Percentiles rank a stretch among this genome's conserved stretches.
Conservation (phyloP, 2,329 filamentous ascomycete genomes). For the Sclerotinia borealis region DNA sequence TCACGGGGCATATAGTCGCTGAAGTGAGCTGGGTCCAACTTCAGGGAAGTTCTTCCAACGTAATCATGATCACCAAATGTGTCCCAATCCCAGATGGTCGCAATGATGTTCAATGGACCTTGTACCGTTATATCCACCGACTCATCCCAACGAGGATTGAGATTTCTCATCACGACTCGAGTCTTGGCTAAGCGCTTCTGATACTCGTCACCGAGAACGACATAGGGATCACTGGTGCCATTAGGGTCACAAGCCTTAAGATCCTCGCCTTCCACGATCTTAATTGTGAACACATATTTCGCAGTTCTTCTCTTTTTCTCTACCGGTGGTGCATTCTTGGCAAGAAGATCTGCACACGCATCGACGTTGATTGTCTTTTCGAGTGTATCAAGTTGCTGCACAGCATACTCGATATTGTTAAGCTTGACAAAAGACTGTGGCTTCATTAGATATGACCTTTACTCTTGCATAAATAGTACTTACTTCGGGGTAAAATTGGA, state of each 20-base stretch:
- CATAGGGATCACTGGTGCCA: conserved; percentile 91
- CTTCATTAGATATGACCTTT: conserved; percentile 28
- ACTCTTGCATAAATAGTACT: conserved; percentile 27
- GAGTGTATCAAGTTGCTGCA: conserved; percentile 83
- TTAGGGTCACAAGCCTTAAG: conserved; percentile 96
- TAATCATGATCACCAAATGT: conserved; percentile 96
- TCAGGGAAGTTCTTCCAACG: conserved; percentile 91
- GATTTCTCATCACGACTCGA: conserved; percentile 78
- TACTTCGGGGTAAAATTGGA: conserved; percentile 92
- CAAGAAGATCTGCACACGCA: conserved; percentile 75
- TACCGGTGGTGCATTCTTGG: conserved; percentile 65
- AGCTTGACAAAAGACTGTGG: conserved; percentile 87
- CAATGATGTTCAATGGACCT: conserved; percentile 87
- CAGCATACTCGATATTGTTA: conserved; percentile 95
- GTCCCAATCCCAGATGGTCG: conserved; percentile 98
- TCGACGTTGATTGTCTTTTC: conserved; percentile 90
- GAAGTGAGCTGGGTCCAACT: conserved; percentile 96
- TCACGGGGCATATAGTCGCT: conserved; percentile 92
- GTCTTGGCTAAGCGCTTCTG: conserved; percentile 96
- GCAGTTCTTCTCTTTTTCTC: conserved; percentile 59
- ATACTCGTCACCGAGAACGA: conserved; percentile 94
- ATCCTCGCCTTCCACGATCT: conserved; percentile 96
- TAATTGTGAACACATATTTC: conserved; percentile 97
- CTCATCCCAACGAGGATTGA: conserved; percentile 97
- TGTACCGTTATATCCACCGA: conserved; percentile 92